Percentiles rank a stretch among this genome's conserved stretches.
Conservation (phyloP, 73 alveolate genomes). For the Uronychia binucleata region DNA sequence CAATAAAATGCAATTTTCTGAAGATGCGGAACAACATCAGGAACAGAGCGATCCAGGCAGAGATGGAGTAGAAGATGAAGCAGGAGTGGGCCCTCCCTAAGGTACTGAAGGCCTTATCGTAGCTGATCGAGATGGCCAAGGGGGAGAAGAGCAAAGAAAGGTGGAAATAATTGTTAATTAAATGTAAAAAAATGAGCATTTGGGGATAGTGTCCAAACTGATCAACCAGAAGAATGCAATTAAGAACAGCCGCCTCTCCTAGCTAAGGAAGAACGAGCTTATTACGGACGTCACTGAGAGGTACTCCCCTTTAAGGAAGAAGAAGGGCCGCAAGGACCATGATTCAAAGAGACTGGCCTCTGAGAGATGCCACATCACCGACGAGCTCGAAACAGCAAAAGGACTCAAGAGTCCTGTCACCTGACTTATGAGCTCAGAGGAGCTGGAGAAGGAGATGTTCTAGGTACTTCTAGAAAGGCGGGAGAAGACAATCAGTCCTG, state of each 20-base stretch:
- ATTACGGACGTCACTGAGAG: neutral
- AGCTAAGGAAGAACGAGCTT: neutral
- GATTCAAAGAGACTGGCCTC: too few relatives aligned
- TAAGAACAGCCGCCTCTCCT: neutral
- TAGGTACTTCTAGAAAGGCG: neutral
- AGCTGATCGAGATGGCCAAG: neutral
- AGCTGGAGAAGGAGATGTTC: neutral
- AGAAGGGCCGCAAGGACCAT: too few relatives aligned
- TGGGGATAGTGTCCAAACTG: neutral
- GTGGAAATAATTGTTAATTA: neutral
- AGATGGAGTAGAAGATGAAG: neutral
- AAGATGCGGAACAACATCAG: neutral
- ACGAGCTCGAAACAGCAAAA: too few relatives aligned
- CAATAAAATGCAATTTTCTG: neutral
- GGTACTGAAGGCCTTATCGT: neutral
- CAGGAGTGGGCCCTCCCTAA: neutral
- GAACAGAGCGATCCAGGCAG: neutral
- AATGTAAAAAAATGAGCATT: neutral
- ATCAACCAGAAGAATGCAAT: neutral
- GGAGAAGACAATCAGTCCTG: neutral
- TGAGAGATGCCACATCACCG: too few relatives aligned
- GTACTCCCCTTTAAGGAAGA: neutral
- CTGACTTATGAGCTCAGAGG: too few relatives aligned
- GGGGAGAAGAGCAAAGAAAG: neutral
- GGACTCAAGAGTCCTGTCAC: too few relatives aligned